These are phyloP conservation scores for Clavaria fumosa DNA, from an alignment of 768 basidiomycete genomes.

Conservation along the genomic window DNA sequence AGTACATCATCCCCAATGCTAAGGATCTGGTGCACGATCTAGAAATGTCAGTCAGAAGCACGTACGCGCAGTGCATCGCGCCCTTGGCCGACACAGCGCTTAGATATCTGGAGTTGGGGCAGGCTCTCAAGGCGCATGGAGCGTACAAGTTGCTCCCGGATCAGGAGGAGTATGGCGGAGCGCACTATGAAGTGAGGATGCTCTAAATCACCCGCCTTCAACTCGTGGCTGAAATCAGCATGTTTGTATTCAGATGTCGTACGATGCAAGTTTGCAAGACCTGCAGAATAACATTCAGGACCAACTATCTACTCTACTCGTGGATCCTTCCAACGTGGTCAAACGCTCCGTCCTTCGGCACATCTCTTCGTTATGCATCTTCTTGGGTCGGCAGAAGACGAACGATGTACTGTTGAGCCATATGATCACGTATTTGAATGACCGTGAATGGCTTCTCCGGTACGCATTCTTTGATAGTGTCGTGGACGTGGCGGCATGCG, in stretches of 20 bases:
- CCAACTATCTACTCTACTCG: conserved; percentile 69
- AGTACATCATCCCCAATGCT: conserved; percentile 90
- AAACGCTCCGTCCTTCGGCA: conserved; percentile 82
- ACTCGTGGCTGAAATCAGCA: neutral
- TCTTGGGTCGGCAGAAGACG: conserved; percentile 83
- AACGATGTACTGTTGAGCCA: conserved; percentile 90
- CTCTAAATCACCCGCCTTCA: neutral
- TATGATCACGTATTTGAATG: conserved; percentile 77
- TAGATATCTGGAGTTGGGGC: conserved; percentile 85
- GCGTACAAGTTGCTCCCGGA: conserved; percentile 49
- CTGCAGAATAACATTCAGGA: conserved; percentile 77
- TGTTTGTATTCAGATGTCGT: conserved; percentile 50
- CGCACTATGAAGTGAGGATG: conserved; percentile 57
- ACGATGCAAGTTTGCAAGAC: conserved; percentile 77
- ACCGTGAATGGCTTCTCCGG: conserved; percentile 84
- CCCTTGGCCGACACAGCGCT: conserved; percentile 76
- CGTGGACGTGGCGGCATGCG: conserved; percentile 89
- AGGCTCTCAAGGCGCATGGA: conserved; percentile 77
- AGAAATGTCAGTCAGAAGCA: conserved; percentile 68
- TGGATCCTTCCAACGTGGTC: conserved; percentile 80
- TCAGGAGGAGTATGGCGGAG: conserved; percentile 58
- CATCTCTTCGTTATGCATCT: conserved; percentile 81
- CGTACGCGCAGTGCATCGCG: conserved; percentile 73
- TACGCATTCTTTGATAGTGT: conserved; percentile 92
- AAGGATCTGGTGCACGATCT: conserved; percentile 68